phyloP scores from a whole-genome alignment of 768 basidiomycete species.

The Nidularia sp. region DNA sequence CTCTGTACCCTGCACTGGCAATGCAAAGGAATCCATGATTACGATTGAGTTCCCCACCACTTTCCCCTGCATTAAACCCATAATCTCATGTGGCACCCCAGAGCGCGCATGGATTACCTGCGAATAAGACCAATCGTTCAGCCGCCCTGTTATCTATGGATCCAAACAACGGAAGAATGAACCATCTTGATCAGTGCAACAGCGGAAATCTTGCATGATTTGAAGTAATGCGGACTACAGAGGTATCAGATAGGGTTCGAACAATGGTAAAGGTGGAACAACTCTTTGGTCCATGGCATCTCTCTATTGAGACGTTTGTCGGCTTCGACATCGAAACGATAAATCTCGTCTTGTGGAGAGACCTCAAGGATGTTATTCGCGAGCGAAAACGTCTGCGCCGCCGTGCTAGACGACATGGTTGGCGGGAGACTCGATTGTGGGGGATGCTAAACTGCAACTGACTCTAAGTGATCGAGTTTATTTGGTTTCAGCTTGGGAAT shows the following conservation, averaged over 20 bases:
- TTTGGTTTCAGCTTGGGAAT: no score
- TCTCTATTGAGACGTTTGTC: slow-evolving; percentile 64
- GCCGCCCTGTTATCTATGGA: not conserved
- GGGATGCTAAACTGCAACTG: no score
- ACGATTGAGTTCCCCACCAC: slow-evolving; percentile 74
- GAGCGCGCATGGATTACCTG: slow-evolving; percentile 53
- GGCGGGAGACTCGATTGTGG: no score
- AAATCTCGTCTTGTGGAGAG: slow-evolving; percentile 77
- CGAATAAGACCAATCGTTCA: not conserved
- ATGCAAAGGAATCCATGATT: slow-evolving; percentile 94
- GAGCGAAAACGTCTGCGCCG: slow-evolving; percentile 71
- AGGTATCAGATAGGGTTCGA: not conserved
- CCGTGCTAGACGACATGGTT: slow-evolving; percentile 45
- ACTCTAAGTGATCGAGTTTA: no score
- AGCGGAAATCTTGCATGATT: slow-evolving; percentile 91
- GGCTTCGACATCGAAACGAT: slow-evolving; percentile 66
- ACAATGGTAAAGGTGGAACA: slow-evolving; percentile 16
- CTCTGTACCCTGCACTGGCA: slow-evolving; percentile 97
- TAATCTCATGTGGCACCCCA: slow-evolving; percentile 96
- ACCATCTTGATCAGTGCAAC: slow-evolving; percentile 96
- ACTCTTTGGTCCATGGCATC: slow-evolving; percentile 89
- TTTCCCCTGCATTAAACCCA: slow-evolving; percentile 99
- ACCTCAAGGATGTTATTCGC: slow-evolving; percentile 68
- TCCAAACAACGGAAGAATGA: not conserved
- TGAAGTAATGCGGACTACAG: slow-evolving; percentile 73